Base-by-base conservation (phyloP, 1,139 yeast genomes). In the Lodderomyces parapsilosis region DNA sequence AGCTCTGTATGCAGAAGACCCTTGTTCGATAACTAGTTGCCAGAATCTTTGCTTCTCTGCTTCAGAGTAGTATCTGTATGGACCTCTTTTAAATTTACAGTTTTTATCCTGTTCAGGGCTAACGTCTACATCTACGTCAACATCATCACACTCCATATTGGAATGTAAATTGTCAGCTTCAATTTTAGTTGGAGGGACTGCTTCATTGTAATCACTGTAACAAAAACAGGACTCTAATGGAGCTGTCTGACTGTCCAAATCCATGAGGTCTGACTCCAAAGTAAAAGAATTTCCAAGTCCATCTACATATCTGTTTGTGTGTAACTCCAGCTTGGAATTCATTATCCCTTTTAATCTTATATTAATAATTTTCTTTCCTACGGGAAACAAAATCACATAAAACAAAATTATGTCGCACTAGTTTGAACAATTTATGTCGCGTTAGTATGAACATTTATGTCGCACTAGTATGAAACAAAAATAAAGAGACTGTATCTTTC, bases 171-270 rank as follows among this genome's bases (percentile, higher is more conserved):
- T n/a, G n/a, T n/a, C n/a, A n/a, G n/a, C n/a, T n/a, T n/a, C n/a
- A n/a, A n/a, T n/a, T n/a, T n/a, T n/a, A n/a, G n/a, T n/a, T n/a
- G n/a, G n/a, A 13, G 24, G 24, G 24, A 25, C 30, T 25, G 30
- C 30, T 25, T 25, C 30, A 25, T 25, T 25, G 30, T 25, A 25
- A 25, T 25, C 30, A 25, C 30, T 25, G 30, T 25, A 25, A 25
- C 30, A 25, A 25, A 25, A 25, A 25, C 30, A 25, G 30, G 30
- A 25, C 30, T 25, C 30, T 25, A 25, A 25, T 25, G 30, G 30
- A 25, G 30, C 30, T 25, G 30, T 25, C 30, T 25, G 30, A 11
- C 8, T 8, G 30, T 25, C 30, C 30, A 25, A 25, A 25, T 9
- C 30, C 30, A 25, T 25, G 30, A 25, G n/a, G 30, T 25, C 30